A percentile compares a stretch with the other conserved stretches of the same genome.
Conservation (phyloP, 179 eudicot species). For the Nepenthes alata region DNA sequence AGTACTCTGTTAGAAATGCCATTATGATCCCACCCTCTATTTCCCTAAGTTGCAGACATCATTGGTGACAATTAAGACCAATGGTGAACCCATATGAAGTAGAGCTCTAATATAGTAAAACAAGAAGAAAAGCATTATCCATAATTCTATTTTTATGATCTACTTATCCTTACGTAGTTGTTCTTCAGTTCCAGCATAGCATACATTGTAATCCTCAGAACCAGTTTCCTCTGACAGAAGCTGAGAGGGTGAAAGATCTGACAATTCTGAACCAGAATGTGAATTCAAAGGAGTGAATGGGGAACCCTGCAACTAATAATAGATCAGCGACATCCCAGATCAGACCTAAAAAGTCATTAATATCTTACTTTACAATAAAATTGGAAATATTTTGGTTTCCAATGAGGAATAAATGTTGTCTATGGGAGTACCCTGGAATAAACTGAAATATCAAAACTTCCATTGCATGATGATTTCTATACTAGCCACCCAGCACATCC, state of each 20-base stretch:
- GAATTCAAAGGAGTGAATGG: constrained; percentile 46
- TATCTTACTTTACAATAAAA: not conserved
- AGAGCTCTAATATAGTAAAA: too few relatives aligned
- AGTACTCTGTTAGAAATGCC: too few relatives aligned
- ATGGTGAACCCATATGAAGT: too few relatives aligned
- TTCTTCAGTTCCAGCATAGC: constrained; percentile 20
- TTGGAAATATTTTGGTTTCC: too few relatives aligned
- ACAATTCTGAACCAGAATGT: constrained; percentile 36
- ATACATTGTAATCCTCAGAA: constrained; percentile 25
- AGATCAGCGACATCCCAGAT: constrained; percentile 13
- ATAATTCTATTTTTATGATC: not conserved
- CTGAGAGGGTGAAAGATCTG: constrained; percentile 44
- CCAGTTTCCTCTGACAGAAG: constrained; percentile 45
- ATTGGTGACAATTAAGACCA: too few relatives aligned
- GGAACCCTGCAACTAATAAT: constrained; percentile 49
- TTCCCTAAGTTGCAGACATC: too few relatives aligned
- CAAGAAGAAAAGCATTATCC: not conserved
- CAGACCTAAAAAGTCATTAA: constrained; percentile 10
- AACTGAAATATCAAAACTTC: too few relatives aligned
- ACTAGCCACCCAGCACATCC: too few relatives aligned
- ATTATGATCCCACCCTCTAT: too few relatives aligned
- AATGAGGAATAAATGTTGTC: too few relatives aligned
- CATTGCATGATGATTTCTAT: too few relatives aligned
- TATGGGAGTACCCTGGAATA: too few relatives aligned
- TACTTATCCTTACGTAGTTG: constrained; percentile 22